phyloP scores from a whole-genome alignment of 805 yeast species.

The Metschnikowia matae region DNA sequence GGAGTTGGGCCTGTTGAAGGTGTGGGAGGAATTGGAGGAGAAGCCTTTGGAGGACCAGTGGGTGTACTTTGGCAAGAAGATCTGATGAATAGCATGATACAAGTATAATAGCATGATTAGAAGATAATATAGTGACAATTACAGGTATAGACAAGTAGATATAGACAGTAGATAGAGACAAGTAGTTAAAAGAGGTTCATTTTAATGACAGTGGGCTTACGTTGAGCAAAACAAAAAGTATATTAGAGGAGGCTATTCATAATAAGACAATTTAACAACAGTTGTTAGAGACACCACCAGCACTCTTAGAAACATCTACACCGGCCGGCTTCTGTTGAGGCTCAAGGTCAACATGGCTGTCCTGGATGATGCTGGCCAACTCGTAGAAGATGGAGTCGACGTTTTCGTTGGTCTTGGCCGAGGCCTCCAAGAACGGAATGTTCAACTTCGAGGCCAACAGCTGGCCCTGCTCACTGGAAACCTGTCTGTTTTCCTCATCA shows the following conservation, averaged over 20 bases:
- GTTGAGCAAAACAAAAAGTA: background rate
- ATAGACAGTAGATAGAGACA: too few species aligned
- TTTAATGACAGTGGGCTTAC: background rate
- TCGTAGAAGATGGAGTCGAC: conserved; percentile 91
- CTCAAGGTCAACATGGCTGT: conserved; percentile 54
- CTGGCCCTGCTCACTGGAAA: conserved; percentile 86
- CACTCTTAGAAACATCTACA: conserved; percentile 36
- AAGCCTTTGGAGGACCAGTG: conserved; percentile 79
- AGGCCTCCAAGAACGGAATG: conserved; percentile 90
- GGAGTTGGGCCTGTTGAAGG: conserved; percentile 63
- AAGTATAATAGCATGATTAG: background rate
- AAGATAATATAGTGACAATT: too few species aligned
- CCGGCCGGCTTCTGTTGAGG: conserved; percentile 26
- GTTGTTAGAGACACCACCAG: conserved; percentile 26
- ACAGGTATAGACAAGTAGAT: too few species aligned
- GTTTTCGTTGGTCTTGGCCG: conserved; percentile 89
- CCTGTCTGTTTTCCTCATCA: conserved; percentile 81
- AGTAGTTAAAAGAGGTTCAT: too few species aligned
- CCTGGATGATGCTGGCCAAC: conserved; percentile 82
- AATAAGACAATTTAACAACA: conserved; percentile 31
- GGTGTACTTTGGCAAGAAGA: conserved; percentile 71
- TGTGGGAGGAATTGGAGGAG: conserved; percentile 79
- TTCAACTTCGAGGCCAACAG: conserved; percentile 80
- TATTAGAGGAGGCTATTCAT: background rate
- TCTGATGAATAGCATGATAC: conserved; percentile 21